Percentiles rank a stretch among this genome's conserved stretches.
These are phyloP conservation scores for Alternaria ventricosa DNA, from an alignment of 2,329 filamentous ascomycete genomes.

Conservation along the genomic window DNA sequence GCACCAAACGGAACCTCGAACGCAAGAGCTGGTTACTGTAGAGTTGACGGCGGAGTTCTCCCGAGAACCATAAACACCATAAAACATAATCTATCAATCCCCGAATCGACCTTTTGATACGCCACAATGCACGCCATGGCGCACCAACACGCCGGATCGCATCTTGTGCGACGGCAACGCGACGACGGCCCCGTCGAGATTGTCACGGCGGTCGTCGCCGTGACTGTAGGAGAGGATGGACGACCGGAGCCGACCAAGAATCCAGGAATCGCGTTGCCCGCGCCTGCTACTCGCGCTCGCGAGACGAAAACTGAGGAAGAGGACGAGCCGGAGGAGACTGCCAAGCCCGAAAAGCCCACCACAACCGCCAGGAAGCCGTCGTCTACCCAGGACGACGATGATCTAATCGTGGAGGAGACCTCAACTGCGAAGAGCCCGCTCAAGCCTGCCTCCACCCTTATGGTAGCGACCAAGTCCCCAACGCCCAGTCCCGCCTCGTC, in stretches of 20 bases:
- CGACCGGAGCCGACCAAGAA: constrained; percentile 49
- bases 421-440: constrained; percentile 16
- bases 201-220: constrained; percentile 50
- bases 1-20: constrained; percentile 6
- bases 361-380: constrained; percentile 27
- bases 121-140: constrained; percentile 22
- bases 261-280: constrained; percentile 21
- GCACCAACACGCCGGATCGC: constrained; percentile 34
- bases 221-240: constrained; percentile 58
- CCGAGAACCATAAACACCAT: background rate
- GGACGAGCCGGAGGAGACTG: constrained; percentile 19
- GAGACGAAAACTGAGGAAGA: constrained; percentile 20
- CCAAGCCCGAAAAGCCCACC: constrained; percentile 20
- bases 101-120: background rate
- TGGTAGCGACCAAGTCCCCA: constrained; percentile 40
- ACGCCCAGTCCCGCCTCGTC: constrained; percentile 22
- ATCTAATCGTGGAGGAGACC: constrained; percentile 16
- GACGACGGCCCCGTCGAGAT: constrained; percentile 16
- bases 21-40: constrained; percentile 18
- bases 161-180: constrained; percentile 41
- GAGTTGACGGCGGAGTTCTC: background rate
- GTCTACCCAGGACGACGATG: constrained; percentile 13
- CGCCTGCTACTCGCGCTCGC: constrained; percentile 27
- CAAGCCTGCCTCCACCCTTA: constrained; percentile 27
- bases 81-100: constrained; percentile 1